Conservation (phyloP, 352 stramenopile genomes). For the Globisporangium emineosum region DNA sequence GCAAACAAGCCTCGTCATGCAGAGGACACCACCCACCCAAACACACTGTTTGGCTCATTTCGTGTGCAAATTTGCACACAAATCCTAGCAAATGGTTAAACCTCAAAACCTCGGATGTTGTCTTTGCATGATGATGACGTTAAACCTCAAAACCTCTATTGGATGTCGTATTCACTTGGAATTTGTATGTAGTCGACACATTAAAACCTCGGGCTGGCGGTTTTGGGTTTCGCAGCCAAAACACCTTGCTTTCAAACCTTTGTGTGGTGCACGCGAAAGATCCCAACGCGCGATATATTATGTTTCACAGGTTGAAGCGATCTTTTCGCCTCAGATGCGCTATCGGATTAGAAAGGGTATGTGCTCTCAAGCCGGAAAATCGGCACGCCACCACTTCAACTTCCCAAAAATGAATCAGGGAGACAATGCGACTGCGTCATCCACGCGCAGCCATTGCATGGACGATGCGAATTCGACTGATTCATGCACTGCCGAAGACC, state of each 20-base stretch:
- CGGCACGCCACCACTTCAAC: slow-evolving; percentile 23
- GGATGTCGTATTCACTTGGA: background rate
- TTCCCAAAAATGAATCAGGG: slow-evolving; percentile 5
- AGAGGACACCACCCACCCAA: background rate
- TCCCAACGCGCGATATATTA: background rate
- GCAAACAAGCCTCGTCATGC: too few species aligned
- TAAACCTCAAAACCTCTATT: slow-evolving; percentile 7
- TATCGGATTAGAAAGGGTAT: background rate
- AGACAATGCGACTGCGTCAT: slow-evolving; percentile 22
- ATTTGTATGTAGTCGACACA: background rate
- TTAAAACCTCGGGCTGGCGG: background rate
- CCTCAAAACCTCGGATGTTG: slow-evolving; percentile 15
- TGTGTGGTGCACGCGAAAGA: slow-evolving; percentile 11
- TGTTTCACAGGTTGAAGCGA: background rate
- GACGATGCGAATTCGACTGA: slow-evolving; percentile 6
- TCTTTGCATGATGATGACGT: background rate
- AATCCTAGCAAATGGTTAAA: background rate
- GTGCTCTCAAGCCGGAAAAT: background rate
- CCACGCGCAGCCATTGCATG: slow-evolving; percentile 36
- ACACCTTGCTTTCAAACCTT: slow-evolving; percentile 5
- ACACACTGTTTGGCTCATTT: background rate
- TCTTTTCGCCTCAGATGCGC: background rate
- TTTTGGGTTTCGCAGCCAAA: background rate
- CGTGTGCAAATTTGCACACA: background rate
- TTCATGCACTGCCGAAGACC: too few species aligned